Evolutionary conservation across 108 stramenopile genomes (phyloP), one percentile per base, ranked within the genome.

Genomic region (Pseudonitzschia pungens): DNA sequence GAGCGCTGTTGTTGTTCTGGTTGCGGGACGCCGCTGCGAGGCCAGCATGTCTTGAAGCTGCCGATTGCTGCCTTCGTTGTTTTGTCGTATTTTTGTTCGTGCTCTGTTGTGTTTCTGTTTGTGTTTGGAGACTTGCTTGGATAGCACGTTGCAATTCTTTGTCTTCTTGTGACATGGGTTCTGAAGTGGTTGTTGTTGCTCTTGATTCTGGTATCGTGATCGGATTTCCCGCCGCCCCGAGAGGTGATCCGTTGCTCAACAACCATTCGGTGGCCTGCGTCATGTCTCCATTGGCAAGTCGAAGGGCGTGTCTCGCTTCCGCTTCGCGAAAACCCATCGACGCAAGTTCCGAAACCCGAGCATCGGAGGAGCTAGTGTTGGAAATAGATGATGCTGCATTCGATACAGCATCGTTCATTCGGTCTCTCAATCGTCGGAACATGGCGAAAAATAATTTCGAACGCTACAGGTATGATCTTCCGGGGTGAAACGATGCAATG

Each of bases 251-350:
- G 31, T 71, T 45, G n/a, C 63, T 58, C 51, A 94, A 66, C 57
- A 94, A 68, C 51, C 86, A 73, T 44, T 88, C 86, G 12, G 86
- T 81, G 9, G 93, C 93, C 53, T 77, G 78, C 1, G 91, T 86
- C 26, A 91, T 77, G 73, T 94, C 73, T 8, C 84, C 87, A 42
- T 86, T 74, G 50, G 81, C 81, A 26, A 78, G 72, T 60, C 83
- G 77, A 28, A 94, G 64, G 20, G 93, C 91, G 22, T 82, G 79
- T 53, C 76, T 64, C 0, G 89, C 86, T 7, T 83, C 69, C 50
- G 78, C 76, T 18, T 63, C 68, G n/a, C 76, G 55, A 78, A 94
- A 94, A 4, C 93, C 93, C 89, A 94, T 89, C 55, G 82, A 68
- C 45, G 70, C 68, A 31, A 94, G 75, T 57, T 67, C 66, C 28